Evolutionary conservation across 192 early-diverging fungal genomes (phyloP), one percentile per base, ranked within the genome.

Genomic region (Coemansia sp.): DNA sequence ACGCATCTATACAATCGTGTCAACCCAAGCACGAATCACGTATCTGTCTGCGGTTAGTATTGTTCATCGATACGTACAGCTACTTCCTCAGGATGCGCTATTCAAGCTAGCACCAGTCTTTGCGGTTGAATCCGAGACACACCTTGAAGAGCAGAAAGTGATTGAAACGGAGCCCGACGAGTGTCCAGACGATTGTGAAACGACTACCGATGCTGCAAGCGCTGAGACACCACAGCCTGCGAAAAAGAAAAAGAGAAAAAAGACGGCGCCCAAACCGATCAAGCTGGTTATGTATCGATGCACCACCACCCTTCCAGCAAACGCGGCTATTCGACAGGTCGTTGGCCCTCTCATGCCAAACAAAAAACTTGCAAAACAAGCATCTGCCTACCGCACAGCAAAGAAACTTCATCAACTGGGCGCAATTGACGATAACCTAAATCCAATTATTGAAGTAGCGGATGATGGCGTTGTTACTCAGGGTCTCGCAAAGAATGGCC

Each of bases 371-470:
- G 92, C 94, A 7, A 91, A 88, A 71, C 88, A 90, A 52, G 64
- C 84, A 2, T 87, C 86, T 0, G 88, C 92, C 0, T 86, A 92
- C 40, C 86, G 92, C 31, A 78, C 88, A 0, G 87, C 93, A 42
- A 87, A 88, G 58, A 64, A 84, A 64, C 82, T 97, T 12, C 89
- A 94, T 66, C 63, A 75, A 21, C 58, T 80, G 0, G 87, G 87
- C 2, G 89, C 85, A 2, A 78, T 97, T n/a, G 85, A 92, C 63
- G 90, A 95, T 45, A 73, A 88, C 39, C 79, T 97, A 13, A 45
- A 84, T 8, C 93, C 94, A 0, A 61, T 85, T 13, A 31, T 81
- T 29, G 64, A 81, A 2, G 59, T 37, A 16, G 33, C 28, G 5
- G 60, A 73, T 9, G 68, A 79, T 7, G 61, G 70, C 5, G 25